phyloP scores from a whole-genome alignment of 139 green algal genomes.

The Eudorina sp. region DNA sequence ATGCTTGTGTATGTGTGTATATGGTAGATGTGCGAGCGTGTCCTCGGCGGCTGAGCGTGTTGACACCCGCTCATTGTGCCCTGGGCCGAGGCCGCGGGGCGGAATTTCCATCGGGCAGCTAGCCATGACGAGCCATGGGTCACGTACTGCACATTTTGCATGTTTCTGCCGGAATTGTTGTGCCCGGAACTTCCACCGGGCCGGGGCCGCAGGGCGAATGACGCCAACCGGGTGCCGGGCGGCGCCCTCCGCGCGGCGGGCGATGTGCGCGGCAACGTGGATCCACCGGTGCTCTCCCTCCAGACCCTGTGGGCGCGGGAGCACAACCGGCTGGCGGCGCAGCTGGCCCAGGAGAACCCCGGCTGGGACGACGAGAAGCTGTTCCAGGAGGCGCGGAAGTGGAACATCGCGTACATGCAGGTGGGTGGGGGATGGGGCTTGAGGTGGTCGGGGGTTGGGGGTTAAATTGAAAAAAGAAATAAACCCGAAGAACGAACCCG shows the following conservation, averaged over 20 bases:
- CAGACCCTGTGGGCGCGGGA: slow-evolving; percentile 56
- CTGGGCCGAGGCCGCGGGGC: too few species aligned
- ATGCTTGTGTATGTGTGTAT: too few species aligned
- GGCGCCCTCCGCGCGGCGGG: slow-evolving; percentile 33
- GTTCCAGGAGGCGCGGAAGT: slow-evolving; percentile 61
- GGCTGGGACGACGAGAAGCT: slow-evolving; percentile 48
- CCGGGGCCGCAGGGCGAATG: background rate
- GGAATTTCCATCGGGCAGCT: too few species aligned
- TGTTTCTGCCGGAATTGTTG: too few species aligned
- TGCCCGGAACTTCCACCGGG: too few species aligned
- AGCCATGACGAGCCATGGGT: too few species aligned
- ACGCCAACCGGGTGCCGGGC: background rate
- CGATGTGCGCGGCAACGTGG: slow-evolving; percentile 49
- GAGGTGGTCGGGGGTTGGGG: background rate
- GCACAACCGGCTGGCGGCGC: slow-evolving; percentile 56
- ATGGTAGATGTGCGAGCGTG: too few species aligned
- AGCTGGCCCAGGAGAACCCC: slow-evolving; percentile 22
- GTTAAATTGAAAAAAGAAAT: background rate
- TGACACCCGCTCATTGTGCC: too few species aligned
- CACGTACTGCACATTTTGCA: too few species aligned
- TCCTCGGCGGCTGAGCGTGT: too few species aligned
- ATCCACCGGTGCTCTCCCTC: slow-evolving; percentile 54
- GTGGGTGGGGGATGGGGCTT: too few species aligned
- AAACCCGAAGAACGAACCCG: too few species aligned
- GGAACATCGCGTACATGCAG: slow-evolving; percentile 43